phyloP scores from a whole-genome alignment of 2,329 filamentous ascomycete genomes.

The Clonostachys byssicola region DNA sequence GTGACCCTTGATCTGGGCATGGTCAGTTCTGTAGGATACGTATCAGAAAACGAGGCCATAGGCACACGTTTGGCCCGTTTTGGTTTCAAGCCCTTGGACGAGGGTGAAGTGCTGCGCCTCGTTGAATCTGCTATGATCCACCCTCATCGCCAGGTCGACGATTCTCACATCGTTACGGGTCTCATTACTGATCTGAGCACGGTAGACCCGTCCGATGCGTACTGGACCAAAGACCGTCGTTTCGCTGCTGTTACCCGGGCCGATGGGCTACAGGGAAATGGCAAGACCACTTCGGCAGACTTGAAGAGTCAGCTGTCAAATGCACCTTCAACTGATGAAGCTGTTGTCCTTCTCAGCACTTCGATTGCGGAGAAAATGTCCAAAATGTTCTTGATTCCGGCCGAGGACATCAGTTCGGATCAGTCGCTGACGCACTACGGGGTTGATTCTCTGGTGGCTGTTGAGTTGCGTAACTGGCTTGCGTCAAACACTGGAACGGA shows the following conservation, averaged over 20 bases:
- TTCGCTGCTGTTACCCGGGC: too few relatives aligned
- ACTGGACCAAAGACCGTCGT: not conserved
- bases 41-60: too few relatives aligned
- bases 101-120: not conserved
- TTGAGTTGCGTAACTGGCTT: conserved; percentile 13
- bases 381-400: not conserved
- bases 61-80: too few relatives aligned
- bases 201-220: too few relatives aligned
- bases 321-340: not conserved
- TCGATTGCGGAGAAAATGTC: conserved; percentile 1
- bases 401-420: conserved; percentile 6
- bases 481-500: too few relatives aligned
- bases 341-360: not conserved
- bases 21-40: too few relatives aligned
- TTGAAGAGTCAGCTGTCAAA: too few relatives aligned
- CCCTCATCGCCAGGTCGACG: too few relatives aligned
- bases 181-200: too few relatives aligned
- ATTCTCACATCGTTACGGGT: too few relatives aligned
- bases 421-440: conserved; percentile 8
- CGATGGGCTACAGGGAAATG: not conserved
- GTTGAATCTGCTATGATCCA: not conserved
- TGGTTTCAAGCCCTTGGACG: too few relatives aligned
- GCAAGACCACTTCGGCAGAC: not conserved
- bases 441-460: conserved; percentile 12
- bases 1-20: too few relatives aligned